phyloP scores from a whole-genome alignment of 768 basidiomycete species.

The Amanita jacksonii region DNA sequence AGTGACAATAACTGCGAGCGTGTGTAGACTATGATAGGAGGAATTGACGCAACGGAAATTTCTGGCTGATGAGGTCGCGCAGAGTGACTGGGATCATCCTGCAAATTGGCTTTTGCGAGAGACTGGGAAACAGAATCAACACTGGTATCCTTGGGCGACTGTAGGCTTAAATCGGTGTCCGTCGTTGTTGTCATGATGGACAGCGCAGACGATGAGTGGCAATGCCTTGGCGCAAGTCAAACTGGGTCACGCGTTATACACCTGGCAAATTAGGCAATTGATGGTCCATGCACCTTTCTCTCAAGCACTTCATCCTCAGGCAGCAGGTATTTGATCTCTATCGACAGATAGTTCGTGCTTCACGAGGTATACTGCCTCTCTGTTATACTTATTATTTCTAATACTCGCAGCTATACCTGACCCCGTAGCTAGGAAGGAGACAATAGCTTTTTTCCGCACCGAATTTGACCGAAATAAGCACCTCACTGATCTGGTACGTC shows the following conservation, averaged over 20 bases:
- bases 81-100: constrained; percentile 15
- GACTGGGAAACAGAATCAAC: constrained; percentile 15
- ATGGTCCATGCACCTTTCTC: constrained; percentile 26
- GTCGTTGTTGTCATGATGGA: constrained; percentile 16
- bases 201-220: constrained; percentile 10
- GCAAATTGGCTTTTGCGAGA: constrained; percentile 10
- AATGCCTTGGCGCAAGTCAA: constrained; percentile 12
- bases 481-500: constrained; percentile 46
- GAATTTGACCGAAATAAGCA: constrained; percentile 60
- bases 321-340: constrained; percentile 54
- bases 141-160: constrained; percentile 10
- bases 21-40: constrained; percentile 57
- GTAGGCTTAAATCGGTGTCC: constrained; percentile 1
- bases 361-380: constrained; percentile 37
- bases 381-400: constrained; percentile 3
- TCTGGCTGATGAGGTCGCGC: constrained; percentile 17
- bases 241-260: too few relatives aligned
- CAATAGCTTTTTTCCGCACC: constrained; percentile 59
- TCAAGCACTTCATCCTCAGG: constrained; percentile 70
- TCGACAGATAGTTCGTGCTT: constrained; percentile 58
- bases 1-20: constrained; percentile 60
- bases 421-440: constrained; percentile 50
- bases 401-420: constrained; percentile 48
- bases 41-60: constrained; percentile 23
- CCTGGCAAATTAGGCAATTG: too few relatives aligned